Conservation (phyloP, 768 basidiomycete genomes). For the Sistotremastrum niveocremeum region DNA sequence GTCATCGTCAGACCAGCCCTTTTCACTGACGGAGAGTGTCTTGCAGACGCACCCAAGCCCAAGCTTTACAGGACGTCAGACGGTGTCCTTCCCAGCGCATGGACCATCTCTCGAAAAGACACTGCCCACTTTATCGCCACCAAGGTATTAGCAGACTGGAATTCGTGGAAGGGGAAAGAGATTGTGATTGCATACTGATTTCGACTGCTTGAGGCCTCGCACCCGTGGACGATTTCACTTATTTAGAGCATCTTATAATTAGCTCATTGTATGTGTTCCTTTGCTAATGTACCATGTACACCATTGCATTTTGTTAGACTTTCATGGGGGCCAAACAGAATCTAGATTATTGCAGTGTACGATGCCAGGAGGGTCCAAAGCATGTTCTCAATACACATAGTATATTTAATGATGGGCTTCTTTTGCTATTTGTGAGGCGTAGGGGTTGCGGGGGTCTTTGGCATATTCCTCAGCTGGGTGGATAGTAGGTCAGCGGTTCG, state of each 20-base stretch:
- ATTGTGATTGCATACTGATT: slow-evolving; percentile 35
- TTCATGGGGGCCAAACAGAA: no score
- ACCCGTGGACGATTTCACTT: no score
- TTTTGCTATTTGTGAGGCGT: slow-evolving; percentile 56
- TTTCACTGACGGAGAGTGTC: slow-evolving; percentile 43
- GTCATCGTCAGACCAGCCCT: slow-evolving; percentile 45
- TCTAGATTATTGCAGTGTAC: no score
- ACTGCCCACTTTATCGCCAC: slow-evolving; percentile 54
- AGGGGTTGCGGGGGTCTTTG: slow-evolving; percentile 73
- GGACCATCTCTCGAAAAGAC: slow-evolving; percentile 47
- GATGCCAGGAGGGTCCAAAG: no score
- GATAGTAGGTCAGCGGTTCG: slow-evolving; percentile 4
- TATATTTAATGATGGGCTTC: slow-evolving; percentile 29
- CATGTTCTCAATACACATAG: no score
- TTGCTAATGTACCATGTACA: no score
- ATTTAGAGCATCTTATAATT: no score
- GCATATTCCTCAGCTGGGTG: slow-evolving; percentile 47
- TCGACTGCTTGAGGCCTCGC: no score
- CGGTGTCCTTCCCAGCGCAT: slow-evolving; percentile 26
- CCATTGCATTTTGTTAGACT: no score
- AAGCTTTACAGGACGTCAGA: slow-evolving; percentile 31
- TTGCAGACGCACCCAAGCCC: slow-evolving; percentile 18
- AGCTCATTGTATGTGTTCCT: no score
- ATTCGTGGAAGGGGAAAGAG: slow-evolving; percentile 35
- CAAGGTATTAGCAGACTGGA: slow-evolving; percentile 31